phyloP scores from a whole-genome alignment of 345 rosid species.

The Eucalyptus marginata region DNA sequence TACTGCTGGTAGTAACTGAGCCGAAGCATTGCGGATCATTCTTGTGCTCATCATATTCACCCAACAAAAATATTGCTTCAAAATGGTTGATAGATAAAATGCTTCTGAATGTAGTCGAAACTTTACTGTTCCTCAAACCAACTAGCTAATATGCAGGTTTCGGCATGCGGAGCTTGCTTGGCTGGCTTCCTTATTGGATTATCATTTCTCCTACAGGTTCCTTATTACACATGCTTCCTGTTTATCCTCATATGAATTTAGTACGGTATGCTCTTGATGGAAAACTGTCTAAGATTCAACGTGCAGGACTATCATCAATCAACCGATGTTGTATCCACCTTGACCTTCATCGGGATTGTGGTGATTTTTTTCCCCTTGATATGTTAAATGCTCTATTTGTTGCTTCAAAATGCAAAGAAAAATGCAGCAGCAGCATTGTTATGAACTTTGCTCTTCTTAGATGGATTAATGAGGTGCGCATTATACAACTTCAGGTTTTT shows the following conservation, averaged over 20 bases:
- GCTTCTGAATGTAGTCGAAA: background rate
- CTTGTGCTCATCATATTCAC: background rate
- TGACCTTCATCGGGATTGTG: conserved; percentile 16
- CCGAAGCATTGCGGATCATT: background rate
- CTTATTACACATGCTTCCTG: background rate
- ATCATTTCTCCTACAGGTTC: conserved; percentile 41
- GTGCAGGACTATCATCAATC: background rate
- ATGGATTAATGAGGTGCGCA: background rate
- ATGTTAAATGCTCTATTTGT: background rate
- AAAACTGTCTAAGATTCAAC: background rate
- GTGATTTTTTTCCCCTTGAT: background rate
- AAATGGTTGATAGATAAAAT: background rate
- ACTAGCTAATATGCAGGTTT: conserved; percentile 7
- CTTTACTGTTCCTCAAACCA: background rate
- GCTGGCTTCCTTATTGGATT: conserved; percentile 19
- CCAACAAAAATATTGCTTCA: background rate
- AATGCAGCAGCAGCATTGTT: background rate
- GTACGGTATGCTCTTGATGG: background rate
- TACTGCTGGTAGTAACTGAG: conserved; percentile 6
- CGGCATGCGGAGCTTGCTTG: conserved; percentile 22
- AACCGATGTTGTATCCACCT: background rate
- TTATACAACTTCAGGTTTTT: conserved; percentile 9
- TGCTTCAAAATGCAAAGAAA: background rate
- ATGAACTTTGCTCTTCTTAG: too few relatives aligned
- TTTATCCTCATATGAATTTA: background rate